Conservation (phyloP, 176 grass and related monocot genomes). For the Oryza australiensis region DNA sequence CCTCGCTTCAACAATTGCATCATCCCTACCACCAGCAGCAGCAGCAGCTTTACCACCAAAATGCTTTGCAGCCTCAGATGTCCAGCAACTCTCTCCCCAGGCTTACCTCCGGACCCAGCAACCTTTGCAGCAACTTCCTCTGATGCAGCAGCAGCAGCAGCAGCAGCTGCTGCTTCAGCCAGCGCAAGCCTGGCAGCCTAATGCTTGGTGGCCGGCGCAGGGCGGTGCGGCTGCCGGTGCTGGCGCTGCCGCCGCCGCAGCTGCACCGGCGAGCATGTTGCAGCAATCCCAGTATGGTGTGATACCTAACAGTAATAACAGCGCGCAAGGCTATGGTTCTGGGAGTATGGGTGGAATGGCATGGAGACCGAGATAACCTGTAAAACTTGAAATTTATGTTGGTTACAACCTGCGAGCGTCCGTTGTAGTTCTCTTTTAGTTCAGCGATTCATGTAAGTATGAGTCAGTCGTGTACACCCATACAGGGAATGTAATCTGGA, state of each 20-base stretch:
- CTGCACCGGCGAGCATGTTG: not conserved
- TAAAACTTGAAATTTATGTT: constrained; percentile 10
- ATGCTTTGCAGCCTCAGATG: constrained; percentile 39
- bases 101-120: constrained; percentile 31
- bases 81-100: not conserved
- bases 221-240: not conserved
- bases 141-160: constrained; percentile 36
- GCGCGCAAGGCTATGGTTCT: constrained; percentile 34
- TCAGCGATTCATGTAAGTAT: constrained; percentile 44
- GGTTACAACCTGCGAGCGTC: constrained; percentile 33
- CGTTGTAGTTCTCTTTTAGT: constrained; percentile 12
- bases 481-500: constrained; percentile 49
- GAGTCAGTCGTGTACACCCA: constrained; percentile 15
- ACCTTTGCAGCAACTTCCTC: not conserved
- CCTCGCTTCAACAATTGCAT: constrained; percentile 35
- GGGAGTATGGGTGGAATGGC: constrained; percentile 28
- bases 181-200: constrained; percentile 30
- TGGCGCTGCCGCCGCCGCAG: not conserved
- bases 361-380: constrained; percentile 40
- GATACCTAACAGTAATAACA: constrained; percentile 20
- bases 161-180: constrained; percentile 49
- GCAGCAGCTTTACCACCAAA: constrained; percentile 24
- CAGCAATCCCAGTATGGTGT: constrained; percentile 39
- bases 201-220: constrained; percentile 40
- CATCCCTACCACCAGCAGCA: constrained; percentile 38